Conservation (phyloP, 345 rosid species). For the Pistacia vera region DNA sequence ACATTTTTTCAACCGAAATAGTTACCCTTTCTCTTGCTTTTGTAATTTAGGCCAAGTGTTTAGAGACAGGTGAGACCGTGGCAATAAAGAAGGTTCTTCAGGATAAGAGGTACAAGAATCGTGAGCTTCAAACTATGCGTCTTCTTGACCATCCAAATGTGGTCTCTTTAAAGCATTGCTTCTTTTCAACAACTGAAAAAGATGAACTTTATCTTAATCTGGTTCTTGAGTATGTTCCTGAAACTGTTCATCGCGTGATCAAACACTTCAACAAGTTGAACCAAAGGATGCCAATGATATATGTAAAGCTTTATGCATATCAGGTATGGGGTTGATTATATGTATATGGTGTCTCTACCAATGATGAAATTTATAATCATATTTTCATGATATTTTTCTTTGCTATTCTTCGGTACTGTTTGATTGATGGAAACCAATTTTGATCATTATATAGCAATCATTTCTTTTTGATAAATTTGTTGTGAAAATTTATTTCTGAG, state of each 20-base stretch:
- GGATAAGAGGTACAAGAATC: constrained; percentile 96
- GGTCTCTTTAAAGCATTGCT: constrained; percentile 89
- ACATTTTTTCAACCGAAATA: too few species aligned
- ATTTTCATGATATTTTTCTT: not conserved
- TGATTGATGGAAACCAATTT: too few species aligned
- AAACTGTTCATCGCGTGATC: constrained; percentile 88
- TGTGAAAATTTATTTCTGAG: not conserved
- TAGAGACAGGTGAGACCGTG: constrained; percentile 95
- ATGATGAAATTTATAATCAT: not conserved
- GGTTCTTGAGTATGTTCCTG: constrained; percentile 97
- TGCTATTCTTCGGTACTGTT: not conserved
- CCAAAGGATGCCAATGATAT: constrained; percentile 90
- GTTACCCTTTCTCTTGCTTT: not conserved
- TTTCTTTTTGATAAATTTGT: not conserved
- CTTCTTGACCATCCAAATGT: constrained; percentile 95
- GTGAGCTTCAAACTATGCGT: constrained; percentile 98
- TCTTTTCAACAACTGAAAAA: constrained; percentile 95
- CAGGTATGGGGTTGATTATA: constrained; percentile 52
- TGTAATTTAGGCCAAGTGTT: constrained; percentile 73
- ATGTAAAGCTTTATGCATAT: constrained; percentile 88
- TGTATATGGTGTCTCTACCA: not conserved
- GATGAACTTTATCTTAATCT: constrained; percentile 95
- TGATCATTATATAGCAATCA: too few species aligned
- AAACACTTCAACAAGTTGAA: constrained; percentile 89
- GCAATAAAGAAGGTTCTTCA: constrained; percentile 98